phyloP scores from a whole-genome alignment of 257 asterid species.

The Solanum piurae region DNA sequence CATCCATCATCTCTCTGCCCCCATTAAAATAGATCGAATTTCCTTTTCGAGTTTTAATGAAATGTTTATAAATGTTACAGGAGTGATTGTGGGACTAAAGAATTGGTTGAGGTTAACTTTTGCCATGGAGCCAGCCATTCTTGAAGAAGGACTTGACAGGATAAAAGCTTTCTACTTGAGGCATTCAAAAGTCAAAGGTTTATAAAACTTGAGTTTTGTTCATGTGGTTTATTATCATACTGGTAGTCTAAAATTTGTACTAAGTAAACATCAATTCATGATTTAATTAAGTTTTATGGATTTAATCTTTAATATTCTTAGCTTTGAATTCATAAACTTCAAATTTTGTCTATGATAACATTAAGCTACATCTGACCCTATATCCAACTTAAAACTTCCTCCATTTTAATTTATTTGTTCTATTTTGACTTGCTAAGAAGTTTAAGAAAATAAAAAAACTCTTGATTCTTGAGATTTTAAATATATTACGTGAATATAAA shows the following conservation, averaged over 20 bases:
- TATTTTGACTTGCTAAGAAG: not conserved
- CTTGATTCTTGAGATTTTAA: not conserved
- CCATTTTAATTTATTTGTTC: not conserved
- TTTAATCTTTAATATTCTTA: not conserved
- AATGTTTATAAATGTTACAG: constrained; percentile 14
- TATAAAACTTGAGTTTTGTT: not conserved
- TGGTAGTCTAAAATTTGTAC: not conserved
- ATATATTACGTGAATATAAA: fast-evolving
- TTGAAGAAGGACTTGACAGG: constrained; percentile 48
- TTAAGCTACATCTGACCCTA: not conserved
- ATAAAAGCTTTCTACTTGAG: constrained; percentile 44
- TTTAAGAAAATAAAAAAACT: not conserved
- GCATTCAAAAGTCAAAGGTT: constrained; percentile 4
- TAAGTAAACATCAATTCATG: not conserved
- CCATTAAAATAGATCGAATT: not conserved
- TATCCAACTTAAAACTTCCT: not conserved
- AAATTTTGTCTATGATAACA: not conserved
- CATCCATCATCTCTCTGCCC: not conserved
- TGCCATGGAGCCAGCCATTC: constrained; percentile 34
- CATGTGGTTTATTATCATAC: not conserved
- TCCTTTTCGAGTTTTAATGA: not conserved
- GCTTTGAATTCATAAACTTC: not conserved
- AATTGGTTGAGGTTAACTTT: constrained; percentile 56
- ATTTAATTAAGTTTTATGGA: not conserved
- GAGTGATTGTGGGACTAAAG: constrained; percentile 45